Evolutionary conservation across 768 basidiomycete genomes (phyloP).

Genomic region (Trametes cubensis): DNA sequence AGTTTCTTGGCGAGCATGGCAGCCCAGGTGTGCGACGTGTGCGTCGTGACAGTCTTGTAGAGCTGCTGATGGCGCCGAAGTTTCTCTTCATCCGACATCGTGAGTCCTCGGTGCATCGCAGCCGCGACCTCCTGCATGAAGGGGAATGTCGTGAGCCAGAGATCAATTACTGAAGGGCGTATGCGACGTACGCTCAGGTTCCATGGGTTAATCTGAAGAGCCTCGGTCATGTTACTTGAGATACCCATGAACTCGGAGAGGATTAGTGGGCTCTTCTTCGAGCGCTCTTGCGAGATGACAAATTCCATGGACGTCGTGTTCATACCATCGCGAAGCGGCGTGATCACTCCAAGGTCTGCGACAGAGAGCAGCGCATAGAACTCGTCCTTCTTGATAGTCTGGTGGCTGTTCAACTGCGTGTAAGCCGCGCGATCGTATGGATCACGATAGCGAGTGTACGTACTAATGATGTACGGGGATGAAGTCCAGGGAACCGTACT

Average conservation of each 20-base stretch:
- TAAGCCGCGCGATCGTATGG: neutral
- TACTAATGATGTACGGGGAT: slow-evolving; percentile 98
- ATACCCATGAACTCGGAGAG: slow-evolving; percentile 99
- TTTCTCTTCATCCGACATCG: slow-evolving; percentile 82
- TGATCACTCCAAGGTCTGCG: slow-evolving; percentile 94
- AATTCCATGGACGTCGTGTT: slow-evolving; percentile 99
- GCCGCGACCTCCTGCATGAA: slow-evolving; percentile 72
- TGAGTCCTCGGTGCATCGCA: slow-evolving; percentile 85
- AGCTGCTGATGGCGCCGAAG: slow-evolving; percentile 70
- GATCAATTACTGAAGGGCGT: neutral
- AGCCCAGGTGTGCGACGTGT: slow-evolving; percentile 96
- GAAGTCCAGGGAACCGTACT: slow-evolving; percentile 92
- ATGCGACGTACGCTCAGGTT: slow-evolving; percentile 72
- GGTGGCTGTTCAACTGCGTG: slow-evolving; percentile 62
- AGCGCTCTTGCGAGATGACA: slow-evolving; percentile 87
- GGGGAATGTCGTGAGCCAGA: neutral
- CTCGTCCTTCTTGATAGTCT: slow-evolving; percentile 95
- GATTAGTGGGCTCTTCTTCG: slow-evolving; percentile 83
- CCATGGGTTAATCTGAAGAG: slow-evolving; percentile 94
- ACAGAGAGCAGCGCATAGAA: slow-evolving; percentile 94
- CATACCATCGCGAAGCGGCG: slow-evolving; percentile 96
- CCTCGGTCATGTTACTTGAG: slow-evolving; percentile 86
- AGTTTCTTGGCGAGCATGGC: slow-evolving; percentile 87
- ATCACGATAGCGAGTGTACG: slow-evolving; percentile 35
- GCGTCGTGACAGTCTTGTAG: slow-evolving; percentile 84